phyloP scores from a whole-genome alignment of 257 asterid genomes.

The Ocimum tenuiflorum region DNA sequence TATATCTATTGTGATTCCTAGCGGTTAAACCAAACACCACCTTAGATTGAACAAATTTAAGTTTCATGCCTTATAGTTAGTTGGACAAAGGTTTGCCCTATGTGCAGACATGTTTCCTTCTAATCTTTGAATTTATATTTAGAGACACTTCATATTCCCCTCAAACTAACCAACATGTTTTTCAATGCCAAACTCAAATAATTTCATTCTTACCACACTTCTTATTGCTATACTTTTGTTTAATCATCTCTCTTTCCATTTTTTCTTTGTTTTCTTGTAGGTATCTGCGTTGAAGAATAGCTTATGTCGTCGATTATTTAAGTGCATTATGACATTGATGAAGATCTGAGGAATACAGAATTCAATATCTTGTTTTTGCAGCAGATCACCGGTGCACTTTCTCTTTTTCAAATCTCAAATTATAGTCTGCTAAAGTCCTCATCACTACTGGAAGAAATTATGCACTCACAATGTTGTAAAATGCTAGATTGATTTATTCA shows the following conservation, averaged over 20 bases:
- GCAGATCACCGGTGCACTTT: neutral
- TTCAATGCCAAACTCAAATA: neutral
- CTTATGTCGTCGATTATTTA: neutral
- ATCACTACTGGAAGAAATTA: neutral
- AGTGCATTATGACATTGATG: constrained; percentile 2
- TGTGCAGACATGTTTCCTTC: too few species aligned
- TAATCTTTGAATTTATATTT: neutral
- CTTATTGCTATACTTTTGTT: constrained; percentile 2
- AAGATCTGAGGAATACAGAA: constrained; percentile 2
- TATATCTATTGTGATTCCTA: too few species aligned
- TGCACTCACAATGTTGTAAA: neutral
- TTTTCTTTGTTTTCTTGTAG: neutral
- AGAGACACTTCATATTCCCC: neutral
- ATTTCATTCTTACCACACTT: neutral
- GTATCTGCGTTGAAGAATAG: constrained; percentile 19
- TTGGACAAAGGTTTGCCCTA: neutral
- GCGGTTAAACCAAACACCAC: too few species aligned
- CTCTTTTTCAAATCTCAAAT: neutral
- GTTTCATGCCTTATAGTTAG: neutral
- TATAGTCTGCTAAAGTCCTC: neutral
- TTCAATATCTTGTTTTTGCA: neutral
- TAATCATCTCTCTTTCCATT: neutral
- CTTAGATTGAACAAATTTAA: neutral
- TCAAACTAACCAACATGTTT: neutral
- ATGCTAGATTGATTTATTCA: neutral